Evolutionary conservation across 768 basidiomycete genomes (phyloP), one percentile per base, ranked within the genome.

Genomic region (Cytidiella melzeri): DNA sequence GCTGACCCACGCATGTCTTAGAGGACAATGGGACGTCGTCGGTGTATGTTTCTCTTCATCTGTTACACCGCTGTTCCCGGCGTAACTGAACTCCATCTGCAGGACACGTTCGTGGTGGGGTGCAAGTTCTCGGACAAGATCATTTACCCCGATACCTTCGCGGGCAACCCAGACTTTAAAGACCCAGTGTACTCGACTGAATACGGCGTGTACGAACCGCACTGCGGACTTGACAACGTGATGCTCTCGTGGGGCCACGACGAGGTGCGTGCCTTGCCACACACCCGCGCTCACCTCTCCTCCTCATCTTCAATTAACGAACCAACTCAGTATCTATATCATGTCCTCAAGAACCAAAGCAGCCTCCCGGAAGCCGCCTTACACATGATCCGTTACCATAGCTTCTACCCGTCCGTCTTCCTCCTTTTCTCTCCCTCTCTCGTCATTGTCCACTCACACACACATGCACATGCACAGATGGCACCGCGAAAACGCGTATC

Each of bases 191-290:
- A 84, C 61, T 82, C 81, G 1, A 79, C 86, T 12, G 74, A 83
- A 57, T 76, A 73, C 57, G 89, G 89, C 7, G 82, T 91, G 51
- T 92, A 92, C 61, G 66, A 81, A 57, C 80, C 84, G 0, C 70
- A 87, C 50, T 91, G 90, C 57, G 89, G 89, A 10, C 76, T 92
- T 5, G 86, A 89, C 55, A 87, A 89, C 59, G 85, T 92, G 42
- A 90, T 91, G 86, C 68, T 94, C 24, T 84, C 81, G 28, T 93
- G 87, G 87, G 92, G 92, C 13, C 92, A 94, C 59, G 92, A 94
- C 60, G 91, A 95, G 73, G 87, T 84, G 62, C 26, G 73, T 43
- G 44, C 47, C n/a, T 27, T 53, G 57, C 48, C n/a, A 52, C n/a
- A n/a, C n/a, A 27, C 25, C 42, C 23, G 48, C 38, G 6, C n/a